Evolutionary conservation across 176 grass and related monocot species (phyloP), one percentile per base, ranked within the genome.

Genomic region (Stipa capillata): DNA sequence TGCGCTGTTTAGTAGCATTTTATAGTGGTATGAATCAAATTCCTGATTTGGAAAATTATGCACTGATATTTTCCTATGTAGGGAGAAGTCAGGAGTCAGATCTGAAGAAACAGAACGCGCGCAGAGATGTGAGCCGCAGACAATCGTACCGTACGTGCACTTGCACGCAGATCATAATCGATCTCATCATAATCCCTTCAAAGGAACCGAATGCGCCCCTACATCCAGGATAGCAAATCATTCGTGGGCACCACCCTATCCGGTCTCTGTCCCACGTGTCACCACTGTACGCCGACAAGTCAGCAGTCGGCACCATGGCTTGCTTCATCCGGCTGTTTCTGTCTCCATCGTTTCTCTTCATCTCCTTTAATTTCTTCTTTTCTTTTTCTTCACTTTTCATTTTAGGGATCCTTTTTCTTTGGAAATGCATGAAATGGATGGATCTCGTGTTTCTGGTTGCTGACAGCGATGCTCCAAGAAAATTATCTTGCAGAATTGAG

Each of bases 201-300:
- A 60, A 24, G 7, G 81, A 66, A 88, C 84, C 74, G 41, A 78
- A 50, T 10, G 50, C 18, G 18, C 50, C 44, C 76, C 74, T 48
- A 73, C 86, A 9, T 49, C 60, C 62, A 65, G 41, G 86, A 84
- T 84, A 66, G 44, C 67, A 88, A 60, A 88, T 74, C 68, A 84
- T 88, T 60, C 59, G 76, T 74, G 60, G 86, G 81, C 7, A 8
- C 81, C 76, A 80, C 76, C 81, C 52, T 80, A 84, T 84, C 65
- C 65, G 47, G 24, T 69, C 24, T 29, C 60, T 11, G 12, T 21
- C 75, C 59, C 16, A 84, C 52, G 64, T 82, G 79, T 82, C 64
- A 77, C 35, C 14, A 34, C 31, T 4, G 0, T 14, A 11, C 14
- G 33, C 5, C 6, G 57, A 79, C 86, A 73, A 58, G 4, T 79